Conservation (phyloP, 768 basidiomycete species). For the Termitomyces sp. region DNA sequence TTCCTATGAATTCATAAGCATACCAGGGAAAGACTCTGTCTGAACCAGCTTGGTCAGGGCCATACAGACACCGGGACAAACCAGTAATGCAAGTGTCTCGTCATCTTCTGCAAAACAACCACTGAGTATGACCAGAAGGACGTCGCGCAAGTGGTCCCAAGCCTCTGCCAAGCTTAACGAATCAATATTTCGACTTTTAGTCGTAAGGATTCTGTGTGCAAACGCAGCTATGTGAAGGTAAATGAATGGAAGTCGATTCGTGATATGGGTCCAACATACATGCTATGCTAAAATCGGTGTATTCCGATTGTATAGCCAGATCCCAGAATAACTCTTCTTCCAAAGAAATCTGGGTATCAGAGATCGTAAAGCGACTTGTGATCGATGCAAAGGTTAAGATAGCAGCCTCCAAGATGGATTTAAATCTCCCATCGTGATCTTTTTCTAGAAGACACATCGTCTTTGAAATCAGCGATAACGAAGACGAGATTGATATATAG, state of each 20-base stretch:
- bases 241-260: not conserved
- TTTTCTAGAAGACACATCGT: slow-evolving; percentile 1
- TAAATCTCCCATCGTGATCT: not conserved
- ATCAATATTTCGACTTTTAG: slow-evolving; percentile 20
- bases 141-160: slow-evolving; percentile 52
- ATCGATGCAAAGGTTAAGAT: slow-evolving; percentile 32
- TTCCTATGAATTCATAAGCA: slow-evolving; percentile 2
- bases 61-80: slow-evolving; percentile 46
- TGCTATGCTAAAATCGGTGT: slow-evolving; percentile 32
- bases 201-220: slow-evolving; percentile 37
- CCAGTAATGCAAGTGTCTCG: slow-evolving; percentile 47
- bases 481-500: not conserved
- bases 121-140: slow-evolving; percentile 44
- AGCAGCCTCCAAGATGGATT: slow-evolving; percentile 27
- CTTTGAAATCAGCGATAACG: slow-evolving; percentile 10
- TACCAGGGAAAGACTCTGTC: slow-evolving; percentile 22
- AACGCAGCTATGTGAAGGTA: slow-evolving; percentile 36
- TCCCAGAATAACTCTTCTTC: slow-evolving; percentile 36
- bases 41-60: slow-evolving; percentile 40
- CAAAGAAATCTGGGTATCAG: slow-evolving; percentile 14
- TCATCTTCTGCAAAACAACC: slow-evolving; percentile 42
- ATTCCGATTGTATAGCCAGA: slow-evolving; percentile 23
- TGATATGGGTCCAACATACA: slow-evolving; percentile 24
- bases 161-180: slow-evolving; percentile 44
- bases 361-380: not conserved